Evolutionary conservation across 257 asterid genomes (phyloP), one percentile per base, ranked within the genome.

Genomic region (Solanum ossicruentum): DNA sequence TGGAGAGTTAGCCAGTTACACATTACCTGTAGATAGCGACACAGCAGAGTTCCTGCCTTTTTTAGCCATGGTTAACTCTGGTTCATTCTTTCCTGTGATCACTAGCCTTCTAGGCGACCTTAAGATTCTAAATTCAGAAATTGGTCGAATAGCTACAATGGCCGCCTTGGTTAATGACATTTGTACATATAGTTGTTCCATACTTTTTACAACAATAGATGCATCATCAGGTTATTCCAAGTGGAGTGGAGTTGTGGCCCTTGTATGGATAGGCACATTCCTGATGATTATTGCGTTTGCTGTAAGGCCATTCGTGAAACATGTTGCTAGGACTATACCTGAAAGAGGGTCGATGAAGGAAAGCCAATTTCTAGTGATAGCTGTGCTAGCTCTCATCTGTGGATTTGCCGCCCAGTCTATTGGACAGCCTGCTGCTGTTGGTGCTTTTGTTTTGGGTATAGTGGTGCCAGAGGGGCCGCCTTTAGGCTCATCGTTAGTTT

Each of bases 101-200:
- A 87, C 94, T 10, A 84, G 90, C 85, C 73, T 90, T 11, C 87
- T 93, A 1, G 45, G 84, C 3, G 97, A 93, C 43, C 96, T 93
- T 32, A 88, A 93, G 69, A 88, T 93, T 47, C 91, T 93, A 52
- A 93, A 92, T 87, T 93, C 96, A 0, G 94, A 93, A 41, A 66
- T 93, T 3, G 97, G 97, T 0, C 51, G 96, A 52, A 41, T 91
- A 9, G 96, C 97, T 18, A 89, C 95, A 4, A 73, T 89, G 8
- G 89, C 94, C 0, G 82, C 95, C 11, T 43, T 90, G 36, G 89
- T 89, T 9, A 66, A 89, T 17, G 97, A 92, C 55, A 8, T 69
- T 2, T 90, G 90, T 87, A 88, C 83, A 72, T 93, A 88, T 69
- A 2, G 66, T 0, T 10, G 87, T 39, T 85, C 87, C 4, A 2